A percentile compares a stretch with the other conserved stretches of the same genome.
These are phyloP conservation scores for Vairimorpha necatrix DNA, from an alignment of 371 early-diverging fungal species.

Conservation along the genomic window DNA sequence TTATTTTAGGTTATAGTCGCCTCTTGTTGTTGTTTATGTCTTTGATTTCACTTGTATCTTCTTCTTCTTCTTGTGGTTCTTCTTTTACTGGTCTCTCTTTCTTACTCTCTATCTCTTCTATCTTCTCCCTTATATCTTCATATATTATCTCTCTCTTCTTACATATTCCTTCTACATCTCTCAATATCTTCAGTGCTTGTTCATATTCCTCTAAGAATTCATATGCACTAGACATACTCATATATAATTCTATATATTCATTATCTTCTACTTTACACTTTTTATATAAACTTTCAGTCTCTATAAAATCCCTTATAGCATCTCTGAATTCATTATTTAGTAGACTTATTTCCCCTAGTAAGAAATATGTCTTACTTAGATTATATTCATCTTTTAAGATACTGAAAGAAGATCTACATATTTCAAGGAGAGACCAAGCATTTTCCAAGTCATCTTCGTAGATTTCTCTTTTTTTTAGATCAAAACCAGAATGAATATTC, in stretches of 20 bases:
- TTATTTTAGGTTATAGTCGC: too few relatives aligned
- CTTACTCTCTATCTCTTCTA: slow-evolving; percentile 22
- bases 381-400: slow-evolving; percentile 35
- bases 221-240: slow-evolving; percentile 26
- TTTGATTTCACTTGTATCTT: slow-evolving; percentile 12
- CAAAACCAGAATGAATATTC: slow-evolving; percentile 14
- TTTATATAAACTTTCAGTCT: slow-evolving; percentile 22
- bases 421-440: slow-evolving; percentile 62
- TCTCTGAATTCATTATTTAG: slow-evolving; percentile 57
- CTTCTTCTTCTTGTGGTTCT: slow-evolving; percentile 5
- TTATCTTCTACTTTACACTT: slow-evolving; percentile 17
- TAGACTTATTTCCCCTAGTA: slow-evolving; percentile 56
- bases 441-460: slow-evolving; percentile 61
- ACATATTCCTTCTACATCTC: slow-evolving; percentile 11
- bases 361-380: slow-evolving; percentile 39
- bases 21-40: not conserved
- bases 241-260: slow-evolving; percentile 31
- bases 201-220: slow-evolving; percentile 41
- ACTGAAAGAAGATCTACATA: slow-evolving; percentile 44
- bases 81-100: slow-evolving; percentile 8
- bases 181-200: not conserved
- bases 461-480: slow-evolving; percentile 31
- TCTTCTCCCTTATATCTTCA: not conserved
- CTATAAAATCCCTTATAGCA: slow-evolving; percentile 43
- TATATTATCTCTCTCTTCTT: not conserved